A percentile compares a stretch with the other conserved stretches of the same genome.
These are phyloP conservation scores for Verruconis gallopava DNA, from an alignment of 2,329 filamentous ascomycete species.

Conservation along the genomic window DNA sequence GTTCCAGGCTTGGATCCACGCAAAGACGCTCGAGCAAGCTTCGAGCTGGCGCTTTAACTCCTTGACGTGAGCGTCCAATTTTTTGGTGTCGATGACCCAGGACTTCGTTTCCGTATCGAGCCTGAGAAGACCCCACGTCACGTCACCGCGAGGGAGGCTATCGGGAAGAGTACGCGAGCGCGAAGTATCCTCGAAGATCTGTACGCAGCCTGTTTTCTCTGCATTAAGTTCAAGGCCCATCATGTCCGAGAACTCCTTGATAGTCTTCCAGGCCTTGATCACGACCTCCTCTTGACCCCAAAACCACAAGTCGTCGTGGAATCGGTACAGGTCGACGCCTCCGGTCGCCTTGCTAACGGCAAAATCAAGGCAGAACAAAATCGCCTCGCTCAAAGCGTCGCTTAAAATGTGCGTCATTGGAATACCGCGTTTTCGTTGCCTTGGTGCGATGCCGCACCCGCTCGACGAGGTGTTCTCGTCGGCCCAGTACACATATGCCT, in stretches of 20 bases:
- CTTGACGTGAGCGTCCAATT: constrained; percentile 46
- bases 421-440: constrained; percentile 42
- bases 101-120: constrained; percentile 39
- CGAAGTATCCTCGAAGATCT: constrained; percentile 17
- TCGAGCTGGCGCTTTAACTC: constrained; percentile 47
- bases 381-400: constrained; percentile 45
- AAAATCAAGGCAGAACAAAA: constrained; percentile 54
- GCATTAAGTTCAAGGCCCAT: constrained; percentile 47
- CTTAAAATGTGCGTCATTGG: constrained; percentile 48
- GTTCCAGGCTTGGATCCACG: constrained; percentile 49
- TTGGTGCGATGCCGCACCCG: constrained; percentile 19
- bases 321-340: constrained; percentile 44
- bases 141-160: constrained; percentile 38
- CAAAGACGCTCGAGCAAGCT: constrained; percentile 41
- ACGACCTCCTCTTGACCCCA: constrained; percentile 44
- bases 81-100: constrained; percentile 46
- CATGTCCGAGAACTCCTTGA: constrained; percentile 40
- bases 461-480: constrained; percentile 35
- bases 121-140: constrained; percentile 47
- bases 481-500: constrained; percentile 44
- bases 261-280: constrained; percentile 45
- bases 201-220: constrained; percentile 43
- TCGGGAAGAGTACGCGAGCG: constrained; percentile 12
- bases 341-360: constrained; percentile 45
- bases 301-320: constrained; percentile 56